Conservation (phyloP, 2,329 filamentous ascomycete genomes). For the Teratosphaeria destructans region DNA sequence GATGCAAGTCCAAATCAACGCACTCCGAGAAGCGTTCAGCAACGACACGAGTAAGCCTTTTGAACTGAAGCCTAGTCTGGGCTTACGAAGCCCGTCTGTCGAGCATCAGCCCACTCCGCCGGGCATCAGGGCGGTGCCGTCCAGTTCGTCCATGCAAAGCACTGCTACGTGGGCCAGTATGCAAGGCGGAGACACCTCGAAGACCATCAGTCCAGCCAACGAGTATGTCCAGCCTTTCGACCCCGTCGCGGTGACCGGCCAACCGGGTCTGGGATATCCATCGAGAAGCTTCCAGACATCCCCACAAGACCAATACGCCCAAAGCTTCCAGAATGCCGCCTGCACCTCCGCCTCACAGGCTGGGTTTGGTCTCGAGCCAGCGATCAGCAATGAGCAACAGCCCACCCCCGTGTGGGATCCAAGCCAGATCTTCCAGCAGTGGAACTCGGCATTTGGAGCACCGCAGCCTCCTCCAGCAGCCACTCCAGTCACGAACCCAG, state of each 20-base stretch:
- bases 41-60: conserved; percentile 77
- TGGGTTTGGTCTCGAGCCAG: conserved; percentile 15
- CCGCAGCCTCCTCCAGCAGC: conserved; percentile 33
- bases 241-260: conserved; percentile 6
- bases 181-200: conserved; percentile 11
- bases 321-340: conserved; percentile 13
- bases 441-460: conserved; percentile 80
- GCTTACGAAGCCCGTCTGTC: conserved; percentile 54
- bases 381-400: conserved; percentile 19
- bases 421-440: conserved; percentile 55
- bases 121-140: conserved; percentile 3
- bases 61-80: conserved; percentile 72
- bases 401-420: conserved; percentile 25
- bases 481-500: conserved; percentile 8
- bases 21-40: conserved; percentile 82
- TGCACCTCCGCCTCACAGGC: conserved; percentile 14
- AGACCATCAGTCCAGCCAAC: conserved; percentile 13
- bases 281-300: conserved; percentile 12
- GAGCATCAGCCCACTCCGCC: conserved; percentile 22
- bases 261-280: conserved; percentile 10
- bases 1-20: conserved; percentile 80
- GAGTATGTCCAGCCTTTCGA: conserved; percentile 17
- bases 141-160: conserved; percentile 3
- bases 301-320: conserved; percentile 10
- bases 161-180: conserved; percentile 11